A percentile compares a stretch with the other conserved stretches of the same genome.
Conservation (phyloP, 75 land plant species). For the Cupressus sempervirens region DNA sequence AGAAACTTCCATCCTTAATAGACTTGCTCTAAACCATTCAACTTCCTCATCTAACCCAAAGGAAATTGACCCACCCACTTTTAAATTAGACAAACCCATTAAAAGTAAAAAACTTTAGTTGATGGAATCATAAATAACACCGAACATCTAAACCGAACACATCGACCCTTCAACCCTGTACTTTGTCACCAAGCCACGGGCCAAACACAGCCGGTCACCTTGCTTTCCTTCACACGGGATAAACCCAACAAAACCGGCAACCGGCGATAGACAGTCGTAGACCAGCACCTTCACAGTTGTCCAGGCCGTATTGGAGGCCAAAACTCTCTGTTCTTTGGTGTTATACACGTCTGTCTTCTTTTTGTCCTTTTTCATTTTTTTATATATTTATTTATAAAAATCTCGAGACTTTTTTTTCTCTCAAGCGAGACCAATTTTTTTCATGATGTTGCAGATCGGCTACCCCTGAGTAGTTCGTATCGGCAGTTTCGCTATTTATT, state of each 20-base stretch:
- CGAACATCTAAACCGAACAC: no score
- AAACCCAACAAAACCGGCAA: background rate
- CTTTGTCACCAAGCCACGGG: no score
- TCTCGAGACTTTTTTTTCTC: background rate
- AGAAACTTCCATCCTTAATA: no score
- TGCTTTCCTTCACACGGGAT: no score
- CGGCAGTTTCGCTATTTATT: background rate
- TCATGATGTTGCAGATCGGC: background rate
- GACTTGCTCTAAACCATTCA: no score
- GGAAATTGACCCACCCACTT: no score
- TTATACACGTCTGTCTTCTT: background rate
- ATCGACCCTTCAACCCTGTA: no score
- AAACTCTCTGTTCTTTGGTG: background rate
- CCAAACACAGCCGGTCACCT: no score
- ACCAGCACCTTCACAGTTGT: background rate
- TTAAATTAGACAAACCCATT: no score
- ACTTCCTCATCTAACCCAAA: no score
- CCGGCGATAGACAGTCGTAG: background rate
- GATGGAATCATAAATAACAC: no score
- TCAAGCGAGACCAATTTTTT: background rate
- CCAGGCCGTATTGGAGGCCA: background rate
- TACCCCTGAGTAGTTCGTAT: background rate
- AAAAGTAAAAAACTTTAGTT: no score
- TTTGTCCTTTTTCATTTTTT: background rate
- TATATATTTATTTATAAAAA: background rate